A percentile compares a stretch with the other conserved stretches of the same genome.
These are phyloP conservation scores for Hymenoscyphus linearis DNA, from an alignment of 2,329 filamentous ascomycete genomes.

Conservation along the genomic window DNA sequence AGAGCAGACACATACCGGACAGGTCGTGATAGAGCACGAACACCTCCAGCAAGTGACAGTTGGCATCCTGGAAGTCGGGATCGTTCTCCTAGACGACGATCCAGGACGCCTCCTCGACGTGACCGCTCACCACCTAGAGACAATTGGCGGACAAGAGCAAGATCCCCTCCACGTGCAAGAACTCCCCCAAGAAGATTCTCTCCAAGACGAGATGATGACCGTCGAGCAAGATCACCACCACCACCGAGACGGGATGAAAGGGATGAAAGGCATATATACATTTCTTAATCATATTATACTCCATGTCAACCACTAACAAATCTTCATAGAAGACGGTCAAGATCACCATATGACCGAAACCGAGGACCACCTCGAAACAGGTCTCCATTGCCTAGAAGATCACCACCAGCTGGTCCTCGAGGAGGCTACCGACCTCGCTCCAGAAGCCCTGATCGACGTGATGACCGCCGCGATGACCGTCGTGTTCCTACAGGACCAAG, in stretches of 20 bases:
- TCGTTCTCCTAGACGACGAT: constrained; percentile 29
- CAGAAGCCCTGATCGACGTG: constrained; percentile 47
- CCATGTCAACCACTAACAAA: not conserved
- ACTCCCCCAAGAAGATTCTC: constrained; percentile 30
- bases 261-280: constrained; percentile 9
- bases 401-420: constrained; percentile 33
- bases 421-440: constrained; percentile 36
- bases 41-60: constrained; percentile 25
- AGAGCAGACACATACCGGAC: constrained; percentile 23
- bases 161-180: constrained; percentile 28
- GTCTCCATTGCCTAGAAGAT: constrained; percentile 31
- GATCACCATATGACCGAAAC: constrained; percentile 32
- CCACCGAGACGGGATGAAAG: constrained; percentile 31
- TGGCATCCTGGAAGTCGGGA: constrained; percentile 27
- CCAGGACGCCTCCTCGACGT: constrained; percentile 29
- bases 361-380: constrained; percentile 26
- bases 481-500: constrained; percentile 36
- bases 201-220: constrained; percentile 33
- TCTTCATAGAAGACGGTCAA: constrained; percentile 29
- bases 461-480: constrained; percentile 29
- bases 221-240: constrained; percentile 37
- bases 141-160: constrained; percentile 26
- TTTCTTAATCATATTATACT: not conserved
- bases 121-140: constrained; percentile 29
- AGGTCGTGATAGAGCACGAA: constrained; percentile 24